Evolutionary conservation across 2,329 filamentous ascomycete species (phyloP).

Genomic region (Verticillium dahliae): DNA sequence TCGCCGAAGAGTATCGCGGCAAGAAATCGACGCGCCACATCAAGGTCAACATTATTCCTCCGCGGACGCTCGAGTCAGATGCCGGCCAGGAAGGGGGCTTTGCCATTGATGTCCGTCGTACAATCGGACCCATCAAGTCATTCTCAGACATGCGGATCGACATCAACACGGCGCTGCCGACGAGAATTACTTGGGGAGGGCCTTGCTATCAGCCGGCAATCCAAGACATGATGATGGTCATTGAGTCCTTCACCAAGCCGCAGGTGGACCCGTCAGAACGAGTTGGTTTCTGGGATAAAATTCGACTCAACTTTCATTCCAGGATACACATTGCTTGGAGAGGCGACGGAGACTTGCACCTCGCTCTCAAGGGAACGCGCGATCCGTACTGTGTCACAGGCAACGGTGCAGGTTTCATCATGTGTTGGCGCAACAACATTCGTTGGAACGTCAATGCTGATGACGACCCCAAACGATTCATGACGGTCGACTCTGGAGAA

Average conservation of each 20-base stretch:
- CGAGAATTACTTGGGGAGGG: slow-evolving; percentile 83
- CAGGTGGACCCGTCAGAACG: slow-evolving; percentile 88
- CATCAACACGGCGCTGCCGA: slow-evolving; percentile 88
- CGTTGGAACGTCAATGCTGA: slow-evolving; percentile 78
- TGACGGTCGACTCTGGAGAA: slow-evolving; percentile 92
- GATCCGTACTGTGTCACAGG: slow-evolving; percentile 93
- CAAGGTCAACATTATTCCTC: slow-evolving; percentile 76
- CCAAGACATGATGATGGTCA: slow-evolving; percentile 99
- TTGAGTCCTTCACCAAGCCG: slow-evolving; percentile 95
- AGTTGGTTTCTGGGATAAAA: slow-evolving; percentile 98
- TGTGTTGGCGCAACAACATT: slow-evolving; percentile 97
- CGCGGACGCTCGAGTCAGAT: slow-evolving; percentile 51
- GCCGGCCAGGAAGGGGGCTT: slow-evolving; percentile 61
- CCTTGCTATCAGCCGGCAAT: slow-evolving; percentile 96
- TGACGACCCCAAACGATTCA: slow-evolving; percentile 85
- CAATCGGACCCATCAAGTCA: slow-evolving; percentile 90
- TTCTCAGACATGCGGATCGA: slow-evolving; percentile 90
- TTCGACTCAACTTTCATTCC: slow-evolving; percentile 89
- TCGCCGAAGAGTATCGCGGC: slow-evolving; percentile 88
- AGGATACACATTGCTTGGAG: slow-evolving; percentile 86
- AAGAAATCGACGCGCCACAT: slow-evolving; percentile 74
- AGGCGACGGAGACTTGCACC: slow-evolving; percentile 89
- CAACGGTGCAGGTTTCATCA: slow-evolving; percentile 88
- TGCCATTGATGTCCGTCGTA: slow-evolving; percentile 79
- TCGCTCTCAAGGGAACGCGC: slow-evolving; percentile 83